Conservation (phyloP, 768 basidiomycete genomes). For the Lentinula lateritia region DNA sequence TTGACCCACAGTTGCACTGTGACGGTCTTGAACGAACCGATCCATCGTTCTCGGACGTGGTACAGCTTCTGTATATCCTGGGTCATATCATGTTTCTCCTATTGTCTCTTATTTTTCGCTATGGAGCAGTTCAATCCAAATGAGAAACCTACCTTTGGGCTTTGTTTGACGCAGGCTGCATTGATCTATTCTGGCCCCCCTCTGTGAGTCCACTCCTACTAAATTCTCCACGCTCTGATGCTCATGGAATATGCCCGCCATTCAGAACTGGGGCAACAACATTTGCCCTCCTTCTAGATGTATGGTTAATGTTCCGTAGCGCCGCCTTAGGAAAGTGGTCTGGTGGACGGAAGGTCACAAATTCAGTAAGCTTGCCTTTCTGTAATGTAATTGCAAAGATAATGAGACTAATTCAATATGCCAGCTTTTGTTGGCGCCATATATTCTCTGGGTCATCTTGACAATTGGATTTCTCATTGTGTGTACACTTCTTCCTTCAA, state of each 20-base stretch:
- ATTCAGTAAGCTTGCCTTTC: background rate
- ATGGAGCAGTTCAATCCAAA: constrained; percentile 1
- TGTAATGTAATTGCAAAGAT: background rate
- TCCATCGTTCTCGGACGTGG: background rate
- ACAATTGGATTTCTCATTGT: background rate
- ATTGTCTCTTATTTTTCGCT: constrained; percentile 6
- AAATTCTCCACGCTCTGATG: too few species aligned
- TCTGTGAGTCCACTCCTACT: constrained; percentile 5
- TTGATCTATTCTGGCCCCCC: constrained; percentile 7
- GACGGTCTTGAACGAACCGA: background rate
- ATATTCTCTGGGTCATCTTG: background rate
- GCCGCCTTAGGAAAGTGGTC: background rate
- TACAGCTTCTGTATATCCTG: constrained; percentile 8
- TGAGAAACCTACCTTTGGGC: background rate
- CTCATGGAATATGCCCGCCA: too few species aligned
- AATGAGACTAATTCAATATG: background rate
- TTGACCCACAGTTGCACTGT: background rate
- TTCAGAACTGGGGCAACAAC: background rate
- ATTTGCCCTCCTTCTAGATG: background rate
- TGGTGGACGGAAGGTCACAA: background rate
- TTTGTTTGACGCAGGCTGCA: constrained; percentile 9
- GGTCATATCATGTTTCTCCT: constrained; percentile 9
- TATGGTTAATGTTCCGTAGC: background rate
- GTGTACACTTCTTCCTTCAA: background rate
- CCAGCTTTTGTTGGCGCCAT: background rate